These are phyloP conservation scores for Pyrenophora teres DNA, from an alignment of 2,329 filamentous ascomycete species.

Conservation along the genomic window DNA sequence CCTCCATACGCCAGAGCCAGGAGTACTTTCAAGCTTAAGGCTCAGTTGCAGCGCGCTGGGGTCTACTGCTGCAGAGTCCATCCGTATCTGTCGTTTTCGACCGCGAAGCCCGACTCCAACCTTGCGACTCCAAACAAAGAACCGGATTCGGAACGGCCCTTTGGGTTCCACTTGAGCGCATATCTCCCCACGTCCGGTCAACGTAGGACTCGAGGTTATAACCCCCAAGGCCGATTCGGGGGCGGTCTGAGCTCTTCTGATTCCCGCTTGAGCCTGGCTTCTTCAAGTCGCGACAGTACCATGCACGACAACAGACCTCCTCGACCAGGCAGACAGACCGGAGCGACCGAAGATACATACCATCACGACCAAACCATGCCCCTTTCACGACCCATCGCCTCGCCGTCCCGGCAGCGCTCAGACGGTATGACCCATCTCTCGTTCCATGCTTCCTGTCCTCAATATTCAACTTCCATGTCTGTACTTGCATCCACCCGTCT, in stretches of 20 bases:
- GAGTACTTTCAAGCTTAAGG: background rate
- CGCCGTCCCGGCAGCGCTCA: slow-evolving; percentile 33
- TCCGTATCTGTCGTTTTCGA: slow-evolving; percentile 6
- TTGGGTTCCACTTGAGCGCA: slow-evolving; percentile 34
- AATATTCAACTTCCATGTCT: background rate
- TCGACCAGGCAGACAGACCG: slow-evolving; percentile 27
- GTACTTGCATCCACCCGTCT: too few relatives aligned
- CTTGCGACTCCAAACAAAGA: slow-evolving; percentile 29
- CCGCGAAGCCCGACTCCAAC: slow-evolving; percentile 3
- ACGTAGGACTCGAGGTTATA: slow-evolving; percentile 10
- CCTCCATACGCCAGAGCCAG: slow-evolving; percentile 1
- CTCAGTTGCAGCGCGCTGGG: background rate
- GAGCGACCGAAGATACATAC: slow-evolving; percentile 20
- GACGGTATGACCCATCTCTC: slow-evolving; percentile 27
- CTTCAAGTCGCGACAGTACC: background rate
- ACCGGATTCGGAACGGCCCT: slow-evolving; percentile 36
- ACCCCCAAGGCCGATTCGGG: background rate
- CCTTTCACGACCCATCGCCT: slow-evolving; percentile 20
- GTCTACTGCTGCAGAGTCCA: slow-evolving; percentile 4
- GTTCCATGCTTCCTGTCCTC: background rate
- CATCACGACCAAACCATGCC: slow-evolving; percentile 28
- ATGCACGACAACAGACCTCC: slow-evolving; percentile 39
- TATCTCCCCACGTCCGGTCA: slow-evolving; percentile 25
- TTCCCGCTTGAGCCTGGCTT: background rate
- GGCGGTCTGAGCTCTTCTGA: background rate